A percentile compares a stretch with the other conserved stretches of the same genome.
These are phyloP conservation scores for Fusarium sp. DNA, from an alignment of 2,329 filamentous ascomycete genomes.

Conservation along the genomic window DNA sequence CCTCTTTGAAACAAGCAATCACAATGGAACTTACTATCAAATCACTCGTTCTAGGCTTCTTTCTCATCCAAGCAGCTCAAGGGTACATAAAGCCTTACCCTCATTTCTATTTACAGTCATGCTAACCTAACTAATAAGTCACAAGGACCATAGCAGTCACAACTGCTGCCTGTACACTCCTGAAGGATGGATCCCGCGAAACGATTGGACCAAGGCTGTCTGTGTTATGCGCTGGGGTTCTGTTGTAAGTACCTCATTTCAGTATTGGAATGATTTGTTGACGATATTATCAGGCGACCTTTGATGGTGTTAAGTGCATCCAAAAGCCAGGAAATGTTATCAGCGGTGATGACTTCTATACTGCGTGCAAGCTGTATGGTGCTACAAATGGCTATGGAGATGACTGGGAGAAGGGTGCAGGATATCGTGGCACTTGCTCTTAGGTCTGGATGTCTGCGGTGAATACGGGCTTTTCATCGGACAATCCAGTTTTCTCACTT, in stretches of 20 bases:
- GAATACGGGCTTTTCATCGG: background rate
- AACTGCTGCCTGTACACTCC: background rate
- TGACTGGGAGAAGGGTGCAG: background rate
- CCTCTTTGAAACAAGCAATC: rapidly evolving
- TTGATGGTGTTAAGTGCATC: background rate
- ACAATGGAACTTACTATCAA: background rate
- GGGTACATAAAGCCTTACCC: background rate
- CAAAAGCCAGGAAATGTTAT: background rate
- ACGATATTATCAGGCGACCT: background rate
- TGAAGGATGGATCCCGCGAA: background rate
- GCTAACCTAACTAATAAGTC: background rate
- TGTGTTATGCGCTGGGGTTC: background rate
- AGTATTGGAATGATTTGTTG: background rate
- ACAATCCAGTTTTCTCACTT: background rate
- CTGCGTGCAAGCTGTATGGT: background rate
- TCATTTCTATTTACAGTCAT: background rate
- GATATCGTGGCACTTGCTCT: background rate
- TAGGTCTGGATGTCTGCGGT: background rate
- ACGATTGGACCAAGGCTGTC: background rate
- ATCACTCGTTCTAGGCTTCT: background rate
- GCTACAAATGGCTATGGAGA: background rate
- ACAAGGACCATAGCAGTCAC: background rate
- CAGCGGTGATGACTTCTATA: background rate
- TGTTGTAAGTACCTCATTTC: background rate
- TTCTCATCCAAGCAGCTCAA: background rate